phyloP scores from a whole-genome alignment of 208 protist genomes.

The Trypanosoma congolense region DNA sequence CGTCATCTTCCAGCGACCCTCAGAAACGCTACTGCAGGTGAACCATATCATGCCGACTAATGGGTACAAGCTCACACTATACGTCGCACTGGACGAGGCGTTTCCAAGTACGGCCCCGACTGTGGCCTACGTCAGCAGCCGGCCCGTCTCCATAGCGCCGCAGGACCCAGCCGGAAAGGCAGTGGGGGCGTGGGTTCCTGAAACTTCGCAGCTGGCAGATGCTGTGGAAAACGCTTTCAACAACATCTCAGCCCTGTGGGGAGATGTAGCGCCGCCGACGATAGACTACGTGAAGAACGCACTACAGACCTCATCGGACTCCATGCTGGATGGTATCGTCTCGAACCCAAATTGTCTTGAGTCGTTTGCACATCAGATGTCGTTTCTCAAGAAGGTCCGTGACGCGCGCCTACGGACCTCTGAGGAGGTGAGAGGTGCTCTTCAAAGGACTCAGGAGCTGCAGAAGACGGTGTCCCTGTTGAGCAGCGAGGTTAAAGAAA shows the following conservation, averaged over 20 bases:
- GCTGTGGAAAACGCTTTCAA: slow-evolving; percentile 69
- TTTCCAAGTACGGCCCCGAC: slow-evolving; percentile 54
- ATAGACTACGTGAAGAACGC: slow-evolving; percentile 37
- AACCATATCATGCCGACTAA: slow-evolving; percentile 37
- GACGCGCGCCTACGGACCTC: slow-evolving; percentile 47
- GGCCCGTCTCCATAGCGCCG: slow-evolving; percentile 47
- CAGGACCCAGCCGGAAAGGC: slow-evolving; percentile 35
- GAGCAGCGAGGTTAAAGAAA: slow-evolving; percentile 34
- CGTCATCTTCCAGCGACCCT: slow-evolving; percentile 32
- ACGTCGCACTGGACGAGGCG: slow-evolving; percentile 37
- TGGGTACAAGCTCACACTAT: slow-evolving; percentile 57
- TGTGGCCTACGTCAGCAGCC: slow-evolving; percentile 58
- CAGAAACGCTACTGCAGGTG: slow-evolving; percentile 54
- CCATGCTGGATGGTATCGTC: slow-evolving; percentile 57
- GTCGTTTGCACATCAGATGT: slow-evolving; percentile 81
- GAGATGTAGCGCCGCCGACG: slow-evolving; percentile 57
- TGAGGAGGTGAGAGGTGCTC: slow-evolving; percentile 54
- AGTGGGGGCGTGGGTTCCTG: slow-evolving; percentile 47
- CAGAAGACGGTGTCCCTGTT: slow-evolving; percentile 43
- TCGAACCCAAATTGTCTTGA: slow-evolving; percentile 79
- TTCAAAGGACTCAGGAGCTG: slow-evolving; percentile 45
- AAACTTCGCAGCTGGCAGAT: slow-evolving; percentile 46
- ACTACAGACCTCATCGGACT: slow-evolving; percentile 48
- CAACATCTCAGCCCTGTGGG: slow-evolving; percentile 62
- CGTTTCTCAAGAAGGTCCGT: slow-evolving; percentile 75